Evolutionary conservation across 2,329 filamentous ascomycete genomes (phyloP).

Genomic region (Stylonectria norvegica): DNA sequence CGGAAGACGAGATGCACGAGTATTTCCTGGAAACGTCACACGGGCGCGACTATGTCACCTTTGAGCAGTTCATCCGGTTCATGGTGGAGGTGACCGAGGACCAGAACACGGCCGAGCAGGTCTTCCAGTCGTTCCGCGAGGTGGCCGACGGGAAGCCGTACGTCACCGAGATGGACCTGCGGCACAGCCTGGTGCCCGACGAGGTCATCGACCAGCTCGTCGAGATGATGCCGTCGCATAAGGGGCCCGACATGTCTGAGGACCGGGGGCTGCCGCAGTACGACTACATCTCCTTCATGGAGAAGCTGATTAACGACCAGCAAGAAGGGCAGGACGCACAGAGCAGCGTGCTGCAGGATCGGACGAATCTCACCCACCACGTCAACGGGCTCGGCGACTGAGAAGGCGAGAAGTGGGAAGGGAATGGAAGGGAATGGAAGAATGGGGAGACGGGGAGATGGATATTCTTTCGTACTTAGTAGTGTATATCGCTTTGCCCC

Average conservation of each 20-base stretch:
- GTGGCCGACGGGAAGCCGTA: conserved; percentile 98
- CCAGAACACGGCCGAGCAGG: conserved; percentile 97
- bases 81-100: conserved; percentile 99
- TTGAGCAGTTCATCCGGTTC: conserved; percentile 98
- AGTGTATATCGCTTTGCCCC: neutral
- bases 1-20: conserved; percentile 96
- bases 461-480: neutral
- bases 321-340: conserved; percentile 28
- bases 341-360: conserved; percentile 33
- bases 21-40: conserved; percentile 86
- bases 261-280: conserved; percentile 84
- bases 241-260: conserved; percentile 78
- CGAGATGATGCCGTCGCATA: conserved; percentile 79
- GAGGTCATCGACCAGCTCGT: conserved; percentile 93
- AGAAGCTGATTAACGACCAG: conserved; percentile 64
- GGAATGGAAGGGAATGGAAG: neutral
- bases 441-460: neutral
- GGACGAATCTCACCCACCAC: conserved; percentile 30
- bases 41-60: conserved; percentile 77
- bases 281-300: conserved; percentile 98
- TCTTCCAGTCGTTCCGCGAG: conserved; percentile 96
- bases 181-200: conserved; percentile 92
- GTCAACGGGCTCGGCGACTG: conserved; percentile 26
- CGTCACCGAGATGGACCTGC: conserved; percentile 94
- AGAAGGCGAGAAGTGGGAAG: neutral